Base-by-base conservation (phyloP, 805 yeast species). In the Teunomyces gatunensis region DNA sequence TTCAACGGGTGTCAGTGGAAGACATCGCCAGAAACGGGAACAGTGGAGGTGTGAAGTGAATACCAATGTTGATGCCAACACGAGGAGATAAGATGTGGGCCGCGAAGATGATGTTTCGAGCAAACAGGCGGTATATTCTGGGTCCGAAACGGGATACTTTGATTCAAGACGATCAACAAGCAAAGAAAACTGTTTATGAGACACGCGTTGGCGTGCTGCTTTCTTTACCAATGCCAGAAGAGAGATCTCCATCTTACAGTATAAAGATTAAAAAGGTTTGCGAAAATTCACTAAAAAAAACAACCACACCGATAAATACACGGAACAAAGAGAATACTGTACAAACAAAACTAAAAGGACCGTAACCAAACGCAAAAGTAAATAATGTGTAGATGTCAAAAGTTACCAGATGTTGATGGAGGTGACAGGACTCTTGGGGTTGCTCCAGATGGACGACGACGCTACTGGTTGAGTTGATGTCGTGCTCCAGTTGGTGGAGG, bases 161-260 rank as follows among this genome's bases (percentile, higher is more conserved):
- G 55, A 49, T 25, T 61, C 58, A 23, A 71, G 53, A 49, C 69
- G 72, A 36, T 55, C 53, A 47, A 57, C 61, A 13, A 71, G 54
- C 3, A 58, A 49, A 4, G 56, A 49, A 48, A 71, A 71, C 12
- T 56, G 55, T 44, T 57, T 59, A 32, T 55, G 49, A 7, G 67
- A 35, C 4, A 64, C 47, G 7, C 52, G 52, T 45, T 56, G 57
- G 17, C 53, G 47, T 3, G 61, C 47, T 2, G 65, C 51, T 9
- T 51, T 54, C 42, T 50, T 54, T 21, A 67, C 55, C 13, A 68
- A 55, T 42, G 55, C 56, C 10, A 32, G 42, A 11, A 57, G 50
- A 3, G 57, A 42, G 20, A 36, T 23, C 5, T 44, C 35, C 25
- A 21, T 15, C 17, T 15, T 15, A 15, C 17, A 15, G 17, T 15